These are phyloP conservation scores for Pelargonium australe DNA, from an alignment of 441 rosid genomes.

Conservation along the genomic window DNA sequence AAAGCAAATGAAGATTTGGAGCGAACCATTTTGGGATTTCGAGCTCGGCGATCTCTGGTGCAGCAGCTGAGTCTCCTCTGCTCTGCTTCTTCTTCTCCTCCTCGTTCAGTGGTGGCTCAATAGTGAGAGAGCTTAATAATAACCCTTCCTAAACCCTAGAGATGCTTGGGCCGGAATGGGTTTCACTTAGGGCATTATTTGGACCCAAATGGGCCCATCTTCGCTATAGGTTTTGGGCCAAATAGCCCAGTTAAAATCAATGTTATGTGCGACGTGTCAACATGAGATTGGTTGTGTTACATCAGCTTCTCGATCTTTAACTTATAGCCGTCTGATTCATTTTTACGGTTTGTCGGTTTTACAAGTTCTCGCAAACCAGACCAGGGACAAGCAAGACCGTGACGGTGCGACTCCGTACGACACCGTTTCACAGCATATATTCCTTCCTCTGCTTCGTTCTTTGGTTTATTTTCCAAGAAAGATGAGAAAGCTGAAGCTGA, in stretches of 20 bases:
- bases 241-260: not conserved
- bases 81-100: constrained; percentile 1
- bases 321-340: not conserved
- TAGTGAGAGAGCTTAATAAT: not conserved
- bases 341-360: not conserved
- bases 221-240: not conserved
- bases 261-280: not conserved
- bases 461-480: not conserved
- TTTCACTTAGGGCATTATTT: not conserved
- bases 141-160: not conserved
- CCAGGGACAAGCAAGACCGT: too few species aligned
- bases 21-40: not conserved
- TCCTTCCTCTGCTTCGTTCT: too few species aligned
- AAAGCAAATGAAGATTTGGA: not conserved
- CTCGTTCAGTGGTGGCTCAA: not conserved
- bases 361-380: not conserved
- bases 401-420: too few species aligned
- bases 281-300: not conserved
- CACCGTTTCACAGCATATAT: too few species aligned
- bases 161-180: not conserved
- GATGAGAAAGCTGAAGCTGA: not conserved
- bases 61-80: not conserved
- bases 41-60: constrained; percentile 8
- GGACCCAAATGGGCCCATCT: not conserved
- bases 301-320: not conserved